phyloP scores from a whole-genome alignment of 371 early-diverging fungal species.

The Mucor velutinosus region DNA sequence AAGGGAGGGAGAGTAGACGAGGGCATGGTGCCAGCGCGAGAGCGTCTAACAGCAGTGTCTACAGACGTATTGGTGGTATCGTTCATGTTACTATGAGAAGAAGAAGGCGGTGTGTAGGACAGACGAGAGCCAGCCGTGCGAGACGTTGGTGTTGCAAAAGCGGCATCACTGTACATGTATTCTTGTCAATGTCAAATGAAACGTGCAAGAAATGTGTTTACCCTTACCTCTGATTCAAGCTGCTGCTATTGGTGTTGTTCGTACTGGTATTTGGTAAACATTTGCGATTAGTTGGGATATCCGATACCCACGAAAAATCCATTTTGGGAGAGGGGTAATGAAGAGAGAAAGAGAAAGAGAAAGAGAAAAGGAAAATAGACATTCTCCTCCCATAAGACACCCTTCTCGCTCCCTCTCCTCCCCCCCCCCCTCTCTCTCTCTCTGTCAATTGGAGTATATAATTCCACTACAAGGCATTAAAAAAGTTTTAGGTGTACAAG shows the following conservation, averaged over 20 bases:
- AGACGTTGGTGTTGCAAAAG: background rate
- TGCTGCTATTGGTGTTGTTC: background rate
- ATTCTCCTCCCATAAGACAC: too few species aligned
- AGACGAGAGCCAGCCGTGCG: constrained; percentile 3
- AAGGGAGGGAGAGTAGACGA: constrained; percentile 11
- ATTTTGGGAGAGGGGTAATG: constrained; percentile 8
- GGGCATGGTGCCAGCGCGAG: constrained; percentile 55
- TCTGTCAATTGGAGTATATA: background rate
- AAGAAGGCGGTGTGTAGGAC: constrained; percentile 3
- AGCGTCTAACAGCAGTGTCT: constrained; percentile 17
- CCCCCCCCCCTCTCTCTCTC: background rate
- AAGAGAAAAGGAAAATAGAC: background rate
- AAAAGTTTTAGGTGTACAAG: background rate
- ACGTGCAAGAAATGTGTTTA: background rate
- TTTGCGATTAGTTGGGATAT: constrained; percentile 29
- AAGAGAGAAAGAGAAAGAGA: constrained; percentile 5
- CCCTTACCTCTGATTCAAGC: background rate
- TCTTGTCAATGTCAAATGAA: background rate
- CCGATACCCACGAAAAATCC: constrained; percentile 27
- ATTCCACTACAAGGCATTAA: background rate
- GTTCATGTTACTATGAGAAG: background rate
- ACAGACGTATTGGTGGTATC: background rate
- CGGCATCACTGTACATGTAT: background rate
- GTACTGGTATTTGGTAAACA: constrained; percentile 11
- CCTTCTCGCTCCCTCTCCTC: too few species aligned